A percentile compares a stretch with the other conserved stretches of the same genome.
Conservation (phyloP, 2,329 filamentous ascomycete species). For the Ceratocystis colombiana region DNA sequence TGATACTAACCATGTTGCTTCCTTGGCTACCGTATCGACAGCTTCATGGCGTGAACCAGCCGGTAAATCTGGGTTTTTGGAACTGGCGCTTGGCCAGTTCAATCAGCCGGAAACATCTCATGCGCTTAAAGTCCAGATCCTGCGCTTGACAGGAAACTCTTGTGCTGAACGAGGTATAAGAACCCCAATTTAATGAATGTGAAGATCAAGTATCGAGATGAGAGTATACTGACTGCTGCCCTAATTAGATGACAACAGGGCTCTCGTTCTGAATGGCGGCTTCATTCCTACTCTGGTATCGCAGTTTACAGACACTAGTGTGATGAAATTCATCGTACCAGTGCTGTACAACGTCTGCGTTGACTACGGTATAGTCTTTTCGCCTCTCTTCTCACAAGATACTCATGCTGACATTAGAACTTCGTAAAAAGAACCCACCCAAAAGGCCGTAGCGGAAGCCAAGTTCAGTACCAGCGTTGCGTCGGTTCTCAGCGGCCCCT, state of each 20-base stretch:
- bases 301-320: slow-evolving; percentile 39
- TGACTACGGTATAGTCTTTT: slow-evolving; percentile 45
- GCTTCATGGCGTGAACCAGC: slow-evolving; percentile 23
- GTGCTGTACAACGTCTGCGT: slow-evolving; percentile 54
- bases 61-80: slow-evolving; percentile 18
- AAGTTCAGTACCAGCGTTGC: slow-evolving; percentile 43
- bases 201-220: not conserved
- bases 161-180: slow-evolving; percentile 23
- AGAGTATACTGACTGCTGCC: not conserved
- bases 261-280: slow-evolving; percentile 42
- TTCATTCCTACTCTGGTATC: slow-evolving; percentile 41
- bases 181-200: not conserved
- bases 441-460: slow-evolving; percentile 45
- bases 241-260: slow-evolving; percentile 47
- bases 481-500: slow-evolving; percentile 40
- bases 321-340: slow-evolving; percentile 46
- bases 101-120: not conserved
- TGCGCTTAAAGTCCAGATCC: slow-evolving; percentile 18
- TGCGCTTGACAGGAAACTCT: slow-evolving; percentile 24
- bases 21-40: not conserved
- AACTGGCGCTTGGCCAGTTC: slow-evolving; percentile 12
- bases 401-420: not conserved
- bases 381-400: not conserved
- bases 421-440: slow-evolving; percentile 42
- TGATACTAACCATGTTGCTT: slow-evolving; percentile 2